These are phyloP conservation scores for Solidago caesia DNA, from an alignment of 129 eudicot genomes.

Conservation along the genomic window DNA sequence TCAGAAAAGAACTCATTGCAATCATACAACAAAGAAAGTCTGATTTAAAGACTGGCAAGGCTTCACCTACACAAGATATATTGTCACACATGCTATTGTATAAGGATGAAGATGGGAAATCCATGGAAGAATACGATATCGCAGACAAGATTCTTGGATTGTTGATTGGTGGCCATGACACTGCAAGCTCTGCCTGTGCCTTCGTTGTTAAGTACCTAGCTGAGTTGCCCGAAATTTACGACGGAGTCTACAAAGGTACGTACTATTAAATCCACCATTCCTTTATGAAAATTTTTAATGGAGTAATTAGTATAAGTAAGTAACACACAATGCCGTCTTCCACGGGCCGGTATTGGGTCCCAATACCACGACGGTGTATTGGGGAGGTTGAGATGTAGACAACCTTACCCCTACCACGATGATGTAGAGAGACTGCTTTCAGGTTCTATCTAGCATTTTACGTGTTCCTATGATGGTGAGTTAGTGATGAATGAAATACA, in stretches of 20 bases:
- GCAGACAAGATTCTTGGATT: slow-evolving; percentile 43
- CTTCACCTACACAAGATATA: slow-evolving; percentile 47
- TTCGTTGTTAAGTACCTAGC: slow-evolving; percentile 52
- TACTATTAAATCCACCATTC: no score
- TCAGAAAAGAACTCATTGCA: slow-evolving; percentile 38
- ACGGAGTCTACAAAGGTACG: slow-evolving; percentile 48
- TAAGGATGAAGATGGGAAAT: slow-evolving; percentile 36
- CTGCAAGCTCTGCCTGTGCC: slow-evolving; percentile 48
- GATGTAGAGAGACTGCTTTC: no score
- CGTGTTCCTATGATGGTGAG: no score
- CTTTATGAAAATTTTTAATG: no score
- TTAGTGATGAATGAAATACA: no score
- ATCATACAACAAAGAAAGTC: slow-evolving; percentile 42
- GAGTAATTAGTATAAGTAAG: no score
- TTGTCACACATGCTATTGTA: slow-evolving; percentile 46
- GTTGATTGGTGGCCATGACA: slow-evolving; percentile 51
- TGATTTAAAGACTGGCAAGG: slow-evolving; percentile 44
- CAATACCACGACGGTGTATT: no score
- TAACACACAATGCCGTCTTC: no score
- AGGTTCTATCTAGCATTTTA: no score
- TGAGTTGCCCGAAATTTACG: slow-evolving; percentile 50
- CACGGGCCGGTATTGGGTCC: no score
- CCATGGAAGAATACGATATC: slow-evolving; percentile 41
- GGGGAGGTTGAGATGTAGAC: no score
- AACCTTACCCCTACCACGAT: no score